phyloP scores from a whole-genome alignment of 2,329 filamentous ascomycete genomes.

The Sphaerulina populicola region DNA sequence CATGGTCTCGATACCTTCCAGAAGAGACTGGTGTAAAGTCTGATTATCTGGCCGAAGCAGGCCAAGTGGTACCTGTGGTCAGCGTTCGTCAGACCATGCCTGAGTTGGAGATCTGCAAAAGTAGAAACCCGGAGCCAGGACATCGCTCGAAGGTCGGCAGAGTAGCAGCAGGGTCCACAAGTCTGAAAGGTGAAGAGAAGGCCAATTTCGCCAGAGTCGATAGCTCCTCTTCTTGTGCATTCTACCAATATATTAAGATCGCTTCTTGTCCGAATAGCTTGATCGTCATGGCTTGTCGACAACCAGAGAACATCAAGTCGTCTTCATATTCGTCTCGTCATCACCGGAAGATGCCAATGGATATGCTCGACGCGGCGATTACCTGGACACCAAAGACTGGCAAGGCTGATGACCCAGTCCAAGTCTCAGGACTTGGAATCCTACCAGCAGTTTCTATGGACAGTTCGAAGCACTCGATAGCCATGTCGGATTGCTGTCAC shows the following conservation, averaged over 20 bases:
- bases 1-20: not conserved
- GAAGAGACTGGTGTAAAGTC: not conserved
- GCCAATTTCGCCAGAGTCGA: conserved; percentile 2
- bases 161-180: not conserved
- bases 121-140: not conserved
- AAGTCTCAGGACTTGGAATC: conserved; percentile 12
- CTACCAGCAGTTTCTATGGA: conserved; percentile 9
- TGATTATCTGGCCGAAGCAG: not conserved
- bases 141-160: conserved; percentile 1
- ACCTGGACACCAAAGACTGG: conserved; percentile 8
- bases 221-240: not conserved
- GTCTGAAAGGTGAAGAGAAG: no score
- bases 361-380: conserved; percentile 8
- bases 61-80: not conserved
- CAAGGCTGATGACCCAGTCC: conserved; percentile 8
- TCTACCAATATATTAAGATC: not conserved
- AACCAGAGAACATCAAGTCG: not conserved
- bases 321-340: not conserved
- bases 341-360: conserved; percentile 4
- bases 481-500: conserved; percentile 12
- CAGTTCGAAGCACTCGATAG: conserved; percentile 9
- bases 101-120: not conserved
- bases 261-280: not conserved
- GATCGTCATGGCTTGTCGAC: not conserved
- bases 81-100: not conserved